phyloP scores from a whole-genome alignment of 306 rosid genomes.

The Purshia tridentata region DNA sequence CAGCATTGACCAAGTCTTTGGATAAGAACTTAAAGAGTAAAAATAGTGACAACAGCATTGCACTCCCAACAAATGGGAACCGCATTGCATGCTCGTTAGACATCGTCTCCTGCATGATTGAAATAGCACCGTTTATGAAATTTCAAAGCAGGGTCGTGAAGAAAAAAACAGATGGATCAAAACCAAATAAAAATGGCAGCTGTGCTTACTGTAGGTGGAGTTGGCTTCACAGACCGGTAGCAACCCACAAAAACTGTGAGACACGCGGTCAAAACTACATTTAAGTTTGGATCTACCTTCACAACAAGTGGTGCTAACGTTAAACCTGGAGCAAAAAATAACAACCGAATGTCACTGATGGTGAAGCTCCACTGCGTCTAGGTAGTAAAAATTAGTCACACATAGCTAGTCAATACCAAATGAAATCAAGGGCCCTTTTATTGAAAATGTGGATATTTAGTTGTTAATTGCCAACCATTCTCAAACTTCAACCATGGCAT shows the following conservation, averaged over 20 bases:
- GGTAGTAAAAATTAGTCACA: neutral
- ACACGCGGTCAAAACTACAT: constrained; percentile 85
- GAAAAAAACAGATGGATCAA: neutral
- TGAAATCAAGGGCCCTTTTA: neutral
- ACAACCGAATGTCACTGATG: neutral
- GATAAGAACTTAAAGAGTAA: constrained; percentile 95
- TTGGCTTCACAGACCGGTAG: constrained; percentile 92
- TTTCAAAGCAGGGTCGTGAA: neutral
- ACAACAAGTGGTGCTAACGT: constrained; percentile 87
- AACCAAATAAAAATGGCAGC: neutral
- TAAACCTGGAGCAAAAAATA: constrained; percentile 61
- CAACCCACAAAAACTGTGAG: constrained; percentile 93
- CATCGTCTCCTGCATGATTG: constrained; percentile 90
- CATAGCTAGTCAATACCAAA: neutral
- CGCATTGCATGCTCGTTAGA: constrained; percentile 99
- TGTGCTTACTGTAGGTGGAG: constrained; percentile 83
- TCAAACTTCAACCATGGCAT: neutral
- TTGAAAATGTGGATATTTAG: neutral
- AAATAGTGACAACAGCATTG: constrained; percentile 92
- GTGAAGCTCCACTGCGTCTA: neutral
- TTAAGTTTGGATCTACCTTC: constrained; percentile 86
- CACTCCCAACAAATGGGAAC: constrained; percentile 98
- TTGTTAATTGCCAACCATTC: neutral
- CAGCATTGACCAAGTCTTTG: constrained; percentile 98
- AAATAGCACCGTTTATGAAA: constrained; percentile 18